Base-by-base conservation (phyloP, 352 stramenopile genomes). In the Phytophthora litchii region DNA sequence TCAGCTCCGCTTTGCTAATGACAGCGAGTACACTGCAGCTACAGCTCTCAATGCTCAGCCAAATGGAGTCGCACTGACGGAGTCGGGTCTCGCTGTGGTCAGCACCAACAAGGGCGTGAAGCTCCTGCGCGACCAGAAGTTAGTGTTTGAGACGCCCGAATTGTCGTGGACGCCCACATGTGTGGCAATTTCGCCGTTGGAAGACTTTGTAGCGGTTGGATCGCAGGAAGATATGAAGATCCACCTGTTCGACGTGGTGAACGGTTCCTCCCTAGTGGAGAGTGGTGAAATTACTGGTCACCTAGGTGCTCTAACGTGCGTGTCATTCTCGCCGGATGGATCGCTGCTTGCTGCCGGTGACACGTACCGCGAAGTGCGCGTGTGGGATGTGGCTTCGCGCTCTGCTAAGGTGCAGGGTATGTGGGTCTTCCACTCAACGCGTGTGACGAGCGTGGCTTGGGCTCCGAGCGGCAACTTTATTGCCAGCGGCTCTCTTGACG, bases 391-490 rank as follows among this genome's bases (percentile, higher is more conserved):
- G 3, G 86, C 80, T 3, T 83, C 76, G 19, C 91, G 83, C 53
- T 77, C 80, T 0, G 73, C 96, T 37, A 80, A 97, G 60, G 80
- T 97, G 31, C 94, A 97, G 61, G 89, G 89, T 17, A 73, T 91
- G 71, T 99, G 96, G 96, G 95, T 98, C 17, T 98, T 97, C 78
- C 96, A 99, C 76, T 96, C 95, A 48, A 97, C 96, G 56, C 84
- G 86, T 19, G 92, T 99, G 38, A 97, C 88, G 21, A 93, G 78
- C 40, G 73, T 99, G 7, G 86, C 95, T 23, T 99, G 97, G 94
- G 95, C 91, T 20, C 86, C 87, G 1, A 94, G 95, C 60, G 88
- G 94, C 54, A 87, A 89, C 42, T 88, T 95, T 31, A 64, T 99
- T 6, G 96, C 88, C 11, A 98, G 90, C 55, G 91, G 94, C 7